Conservation (phyloP, 148 eudicot species). For the Cornus florida region DNA sequence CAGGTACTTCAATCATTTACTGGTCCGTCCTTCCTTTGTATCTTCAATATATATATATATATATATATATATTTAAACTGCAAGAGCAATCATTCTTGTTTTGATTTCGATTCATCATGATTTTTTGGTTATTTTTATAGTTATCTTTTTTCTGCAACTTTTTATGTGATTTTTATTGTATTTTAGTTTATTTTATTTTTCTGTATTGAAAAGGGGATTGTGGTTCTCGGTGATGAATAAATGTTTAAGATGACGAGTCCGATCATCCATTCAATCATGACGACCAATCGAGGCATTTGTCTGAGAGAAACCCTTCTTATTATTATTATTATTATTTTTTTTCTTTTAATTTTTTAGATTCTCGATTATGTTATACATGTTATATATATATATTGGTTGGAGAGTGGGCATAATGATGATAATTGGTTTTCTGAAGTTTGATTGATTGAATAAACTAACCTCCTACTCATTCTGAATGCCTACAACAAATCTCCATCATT, state of each 20-base stretch:
- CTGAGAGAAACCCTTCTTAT: constrained; percentile 35
- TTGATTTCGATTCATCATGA: not conserved
- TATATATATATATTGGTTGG: too few relatives aligned
- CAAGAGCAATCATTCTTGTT: not conserved
- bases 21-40: too few relatives aligned
- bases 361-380: too few relatives aligned
- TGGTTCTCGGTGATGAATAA: constrained; percentile 34
- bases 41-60: too few relatives aligned
- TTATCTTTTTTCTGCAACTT: too few relatives aligned
- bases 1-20: not conserved
- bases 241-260: constrained; percentile 41
- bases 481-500: not conserved
- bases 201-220: not conserved
- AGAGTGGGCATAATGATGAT: constrained; percentile 23
- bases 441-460: constrained; percentile 29
- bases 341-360: too few relatives aligned
- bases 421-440: constrained; percentile 19
- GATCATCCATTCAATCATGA: constrained; percentile 51
- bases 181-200: not conserved
- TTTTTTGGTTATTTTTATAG: not conserved
- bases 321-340: too few relatives aligned
- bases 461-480: constrained; percentile 48
- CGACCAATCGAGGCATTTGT: constrained; percentile 47
- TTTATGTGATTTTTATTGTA: too few relatives aligned
- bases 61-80: not conserved